Evolutionary conservation across 83 land plant genomes (phyloP).

Genomic region (Picea abies): DNA sequence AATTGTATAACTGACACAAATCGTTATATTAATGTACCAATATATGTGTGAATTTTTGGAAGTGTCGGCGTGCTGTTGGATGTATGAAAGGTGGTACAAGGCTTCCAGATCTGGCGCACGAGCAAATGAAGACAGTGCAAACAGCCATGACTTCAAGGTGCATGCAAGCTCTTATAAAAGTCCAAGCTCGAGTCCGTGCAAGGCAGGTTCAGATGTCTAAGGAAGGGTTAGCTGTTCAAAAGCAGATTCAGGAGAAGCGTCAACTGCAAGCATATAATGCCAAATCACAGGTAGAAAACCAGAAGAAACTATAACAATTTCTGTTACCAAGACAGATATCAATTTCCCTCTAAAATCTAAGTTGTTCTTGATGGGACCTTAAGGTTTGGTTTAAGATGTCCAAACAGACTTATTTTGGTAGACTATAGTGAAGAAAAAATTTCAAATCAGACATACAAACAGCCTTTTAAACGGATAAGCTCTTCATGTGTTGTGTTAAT

Average conservation of each 20-base stretch:
- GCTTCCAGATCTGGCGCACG: background rate
- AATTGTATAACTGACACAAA: background rate
- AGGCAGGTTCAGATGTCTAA: conserved; percentile 19
- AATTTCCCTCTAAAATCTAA: background rate
- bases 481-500: no score
- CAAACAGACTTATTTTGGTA: no score
- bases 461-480: no score
- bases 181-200: conserved; percentile 5
- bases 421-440: no score
- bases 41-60: background rate
- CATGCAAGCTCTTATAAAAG: conserved; percentile 9
- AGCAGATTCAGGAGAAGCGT: conserved; percentile 18
- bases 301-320: conserved; percentile 21
- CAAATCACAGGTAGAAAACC: conserved; percentile 16
- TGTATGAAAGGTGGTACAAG: background rate
- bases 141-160: background rate
- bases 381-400: conserved; percentile 1
- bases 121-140: background rate
- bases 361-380: background rate
- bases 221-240: conserved; percentile 17
- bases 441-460: no score
- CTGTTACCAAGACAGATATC: background rate
- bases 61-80: conserved; percentile 10
- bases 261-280: conserved; percentile 10
- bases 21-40: background rate